phyloP scores from a whole-genome alignment of 1,284 basidiomycete genomes.

The Ustilago loliicola region DNA sequence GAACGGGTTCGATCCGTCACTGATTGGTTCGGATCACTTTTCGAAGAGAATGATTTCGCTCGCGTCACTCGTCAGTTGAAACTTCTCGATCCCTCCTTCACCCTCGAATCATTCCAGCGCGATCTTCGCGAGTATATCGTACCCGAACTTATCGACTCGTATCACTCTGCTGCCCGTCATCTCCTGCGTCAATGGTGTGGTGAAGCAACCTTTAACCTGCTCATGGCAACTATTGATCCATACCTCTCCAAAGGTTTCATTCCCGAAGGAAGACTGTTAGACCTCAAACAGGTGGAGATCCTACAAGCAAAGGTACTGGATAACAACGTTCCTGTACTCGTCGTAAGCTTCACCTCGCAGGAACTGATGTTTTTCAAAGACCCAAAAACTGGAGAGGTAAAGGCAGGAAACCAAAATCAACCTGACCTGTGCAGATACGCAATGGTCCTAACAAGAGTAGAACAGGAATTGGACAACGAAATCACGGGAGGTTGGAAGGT shows the following conservation, averaged over 20 bases:
- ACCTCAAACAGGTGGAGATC: conserved; percentile 65
- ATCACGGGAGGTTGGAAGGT: conserved; percentile 98
- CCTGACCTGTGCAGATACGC: conserved; percentile 95
- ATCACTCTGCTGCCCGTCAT: conserved; percentile 88
- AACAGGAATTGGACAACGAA: conserved; percentile 76
- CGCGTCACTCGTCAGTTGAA: conserved; percentile 90
- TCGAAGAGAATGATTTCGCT: conserved; percentile 98
- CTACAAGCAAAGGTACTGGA: conserved; percentile 75
- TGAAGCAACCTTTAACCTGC: conserved; percentile 90
- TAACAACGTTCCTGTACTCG: conserved; percentile 86
- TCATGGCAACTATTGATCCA: conserved; percentile 97
- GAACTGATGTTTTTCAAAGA: conserved; percentile 93
- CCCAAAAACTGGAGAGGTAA: conserved; percentile 85
- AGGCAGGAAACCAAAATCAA: conserved; percentile 86
- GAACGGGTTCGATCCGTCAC: conserved; percentile 85
- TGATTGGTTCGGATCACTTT: conserved; percentile 85
- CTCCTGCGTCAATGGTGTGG: conserved; percentile 91
- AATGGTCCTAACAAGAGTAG: conserved; percentile 87
- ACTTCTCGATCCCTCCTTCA: conserved; percentile 86
- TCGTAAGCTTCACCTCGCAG: conserved; percentile 93
- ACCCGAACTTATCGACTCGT: conserved; percentile 96
- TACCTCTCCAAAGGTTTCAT: conserved; percentile 88
- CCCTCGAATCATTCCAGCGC: conserved; percentile 85
- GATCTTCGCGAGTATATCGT: conserved; percentile 97
- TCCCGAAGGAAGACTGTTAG: conserved; percentile 63